A percentile compares a stretch with the other conserved stretches of the same genome.
These are phyloP conservation scores for Monoraphidium neglectum DNA, from an alignment of 139 green algal genomes.

Conservation along the genomic window DNA sequence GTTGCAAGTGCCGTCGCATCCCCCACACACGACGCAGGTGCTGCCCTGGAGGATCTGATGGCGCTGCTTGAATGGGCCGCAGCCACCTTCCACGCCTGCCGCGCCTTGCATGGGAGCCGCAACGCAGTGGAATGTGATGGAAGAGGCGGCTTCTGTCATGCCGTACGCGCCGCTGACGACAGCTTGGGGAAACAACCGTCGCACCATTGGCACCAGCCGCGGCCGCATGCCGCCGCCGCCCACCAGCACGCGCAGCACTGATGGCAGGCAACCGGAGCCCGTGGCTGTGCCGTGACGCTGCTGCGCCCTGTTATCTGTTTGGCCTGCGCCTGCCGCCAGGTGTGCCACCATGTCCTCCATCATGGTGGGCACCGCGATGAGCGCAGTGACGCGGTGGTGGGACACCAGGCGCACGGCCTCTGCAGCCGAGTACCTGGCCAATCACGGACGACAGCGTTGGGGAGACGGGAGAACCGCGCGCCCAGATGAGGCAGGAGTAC, in stretches of 20 bases:
- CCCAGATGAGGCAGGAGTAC: too few species aligned
- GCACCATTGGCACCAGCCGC: background rate
- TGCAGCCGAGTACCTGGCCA: slow-evolving; percentile 3
- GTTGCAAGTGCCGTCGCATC: too few species aligned
- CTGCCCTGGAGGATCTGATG: too few species aligned
- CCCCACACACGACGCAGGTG: too few species aligned
- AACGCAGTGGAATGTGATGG: slow-evolving; percentile 72
- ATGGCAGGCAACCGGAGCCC: background rate
- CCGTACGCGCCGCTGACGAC: slow-evolving; percentile 78
- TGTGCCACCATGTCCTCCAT: slow-evolving; percentile 67
- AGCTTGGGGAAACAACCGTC: slow-evolving; percentile 56
- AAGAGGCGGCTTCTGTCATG: slow-evolving; percentile 86
- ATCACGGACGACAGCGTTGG: too few species aligned
- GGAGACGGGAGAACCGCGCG: too few species aligned
- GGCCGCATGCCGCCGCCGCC: slow-evolving; percentile 27
- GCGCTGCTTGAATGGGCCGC: too few species aligned
- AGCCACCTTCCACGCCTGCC: too few species aligned
- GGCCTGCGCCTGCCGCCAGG: background rate
- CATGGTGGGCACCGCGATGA: slow-evolving; percentile 92
- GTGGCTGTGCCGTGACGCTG: slow-evolving; percentile 1
- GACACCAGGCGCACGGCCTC: slow-evolving; percentile 29
- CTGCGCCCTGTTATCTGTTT: background rate
- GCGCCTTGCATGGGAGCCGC: background rate
- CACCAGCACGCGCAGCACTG: slow-evolving; percentile 31
- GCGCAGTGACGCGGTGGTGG: slow-evolving; percentile 53